Conservation (phyloP, 2,329 filamentous ascomycete species). For the Alternaria ventricosa region DNA sequence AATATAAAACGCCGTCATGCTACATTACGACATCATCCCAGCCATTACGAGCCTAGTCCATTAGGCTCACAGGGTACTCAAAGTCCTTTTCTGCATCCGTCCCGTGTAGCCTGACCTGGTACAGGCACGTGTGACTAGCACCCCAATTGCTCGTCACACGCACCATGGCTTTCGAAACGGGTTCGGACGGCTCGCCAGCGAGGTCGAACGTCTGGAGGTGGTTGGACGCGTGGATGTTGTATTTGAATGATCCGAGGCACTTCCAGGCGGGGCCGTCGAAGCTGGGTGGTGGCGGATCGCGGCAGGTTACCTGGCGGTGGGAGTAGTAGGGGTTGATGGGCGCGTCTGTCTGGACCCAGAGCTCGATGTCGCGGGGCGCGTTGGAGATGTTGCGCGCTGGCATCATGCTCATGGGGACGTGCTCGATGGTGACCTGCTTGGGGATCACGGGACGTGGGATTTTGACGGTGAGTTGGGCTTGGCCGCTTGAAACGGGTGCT, state of each 20-base stretch:
- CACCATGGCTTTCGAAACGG: conserved; percentile 47
- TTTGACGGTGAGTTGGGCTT: conserved; percentile 69
- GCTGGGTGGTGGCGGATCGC: conserved; percentile 16
- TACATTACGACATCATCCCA: background rate
- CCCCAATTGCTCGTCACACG: conserved; percentile 55
- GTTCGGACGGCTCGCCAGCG: conserved; percentile 32
- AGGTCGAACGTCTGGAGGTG: conserved; percentile 52
- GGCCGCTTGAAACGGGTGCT: conserved; percentile 54
- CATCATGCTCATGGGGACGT: conserved; percentile 50
- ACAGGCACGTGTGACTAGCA: conserved; percentile 54
- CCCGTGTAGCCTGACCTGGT: conserved; percentile 55
- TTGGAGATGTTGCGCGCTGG: conserved; percentile 45
- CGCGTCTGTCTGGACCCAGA: conserved; percentile 52
- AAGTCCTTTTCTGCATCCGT: conserved; percentile 27
- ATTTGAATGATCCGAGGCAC: conserved; percentile 51
- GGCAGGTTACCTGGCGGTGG: conserved; percentile 19
- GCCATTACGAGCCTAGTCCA: conserved; percentile 18
- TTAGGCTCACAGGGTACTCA: conserved; percentile 26
- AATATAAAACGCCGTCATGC: conserved; percentile 10
- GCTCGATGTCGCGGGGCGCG: conserved; percentile 53
- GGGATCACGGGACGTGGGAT: conserved; percentile 48
- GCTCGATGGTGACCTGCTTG: conserved; percentile 53
- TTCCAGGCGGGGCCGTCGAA: conserved; percentile 34
- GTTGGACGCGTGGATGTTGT: conserved; percentile 51
- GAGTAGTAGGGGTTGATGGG: conserved; percentile 27